Evolutionary conservation across 768 basidiomycete genomes (phyloP).

Genomic region (Mycena crocata): DNA sequence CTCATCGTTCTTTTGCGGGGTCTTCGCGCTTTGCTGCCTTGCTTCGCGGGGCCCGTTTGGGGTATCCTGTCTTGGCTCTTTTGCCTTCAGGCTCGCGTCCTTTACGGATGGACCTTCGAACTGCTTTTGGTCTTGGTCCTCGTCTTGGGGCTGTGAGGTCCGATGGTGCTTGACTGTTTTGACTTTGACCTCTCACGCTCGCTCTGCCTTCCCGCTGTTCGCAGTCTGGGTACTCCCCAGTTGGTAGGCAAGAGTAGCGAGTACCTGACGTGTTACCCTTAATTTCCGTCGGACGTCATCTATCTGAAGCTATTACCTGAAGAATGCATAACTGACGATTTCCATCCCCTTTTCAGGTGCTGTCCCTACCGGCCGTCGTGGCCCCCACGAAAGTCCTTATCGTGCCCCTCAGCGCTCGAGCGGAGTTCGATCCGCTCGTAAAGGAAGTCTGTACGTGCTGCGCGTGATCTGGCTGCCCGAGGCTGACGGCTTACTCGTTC

Average conservation of each 20-base stretch:
- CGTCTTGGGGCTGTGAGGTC: neutral
- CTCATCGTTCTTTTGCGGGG: slow-evolving; percentile 36
- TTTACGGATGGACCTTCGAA: neutral
- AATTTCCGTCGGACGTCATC: slow-evolving; percentile 16
- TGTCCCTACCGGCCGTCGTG: slow-evolving; percentile 89
- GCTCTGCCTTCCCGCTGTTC: neutral
- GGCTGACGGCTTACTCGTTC: slow-evolving; percentile 16
- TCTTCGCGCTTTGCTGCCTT: slow-evolving; percentile 7
- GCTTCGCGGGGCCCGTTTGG: neutral
- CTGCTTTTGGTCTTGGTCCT: neutral
- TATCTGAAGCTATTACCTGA: slow-evolving; percentile 14
- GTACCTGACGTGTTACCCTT: slow-evolving; percentile 14
- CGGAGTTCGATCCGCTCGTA: slow-evolving; percentile 87
- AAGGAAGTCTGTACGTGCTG: slow-evolving; percentile 86
- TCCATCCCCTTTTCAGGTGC: slow-evolving; percentile 66
- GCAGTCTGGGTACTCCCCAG: neutral
- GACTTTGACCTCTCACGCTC: slow-evolving; percentile 1
- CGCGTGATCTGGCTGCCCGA: neutral
- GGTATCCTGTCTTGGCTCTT: neutral
- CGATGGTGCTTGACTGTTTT: slow-evolving; percentile 4
- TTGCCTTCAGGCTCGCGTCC: neutral
- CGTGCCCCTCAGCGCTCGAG: slow-evolving; percentile 89
- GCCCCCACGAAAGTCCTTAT: slow-evolving; percentile 98
- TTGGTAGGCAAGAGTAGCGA: neutral
- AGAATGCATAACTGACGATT: slow-evolving; percentile 31